Evolutionary conservation across 192 early-diverging fungal species (phyloP).

Genomic region (Podila clonocystis): DNA sequence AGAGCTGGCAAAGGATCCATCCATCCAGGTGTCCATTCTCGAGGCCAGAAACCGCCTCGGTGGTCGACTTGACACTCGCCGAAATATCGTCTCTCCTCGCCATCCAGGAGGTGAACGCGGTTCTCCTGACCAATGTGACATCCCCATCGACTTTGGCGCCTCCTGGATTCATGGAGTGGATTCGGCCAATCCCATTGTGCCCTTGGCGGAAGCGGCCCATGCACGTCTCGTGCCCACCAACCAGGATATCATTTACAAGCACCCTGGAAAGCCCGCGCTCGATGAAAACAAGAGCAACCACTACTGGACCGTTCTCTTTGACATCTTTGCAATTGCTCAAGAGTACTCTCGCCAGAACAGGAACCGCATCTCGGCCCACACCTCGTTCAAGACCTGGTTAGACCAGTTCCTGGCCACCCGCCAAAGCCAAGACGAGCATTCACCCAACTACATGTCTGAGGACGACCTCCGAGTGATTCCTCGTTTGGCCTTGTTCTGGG

Average conservation of each 20-base stretch:
- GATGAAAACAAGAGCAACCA: slow-evolving; percentile 37
- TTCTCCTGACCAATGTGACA: neutral
- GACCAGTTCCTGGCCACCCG: slow-evolving; percentile 24
- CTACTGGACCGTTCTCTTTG: slow-evolving; percentile 47
- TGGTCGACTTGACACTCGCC: slow-evolving; percentile 42
- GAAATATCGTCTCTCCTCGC: slow-evolving; percentile 12
- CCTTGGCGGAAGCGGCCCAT: slow-evolving; percentile 26
- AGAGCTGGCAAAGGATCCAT: slow-evolving; percentile 50
- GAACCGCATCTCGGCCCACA: slow-evolving; percentile 23
- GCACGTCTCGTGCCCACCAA: slow-evolving; percentile 40
- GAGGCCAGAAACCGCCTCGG: slow-evolving; percentile 49
- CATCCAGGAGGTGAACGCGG: neutral
- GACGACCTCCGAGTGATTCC: slow-evolving; percentile 30
- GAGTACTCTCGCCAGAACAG: slow-evolving; percentile 24
- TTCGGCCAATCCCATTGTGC: slow-evolving; percentile 39
- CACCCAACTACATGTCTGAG: slow-evolving; percentile 33
- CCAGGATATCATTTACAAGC: slow-evolving; percentile 31
- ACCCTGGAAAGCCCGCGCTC: slow-evolving; percentile 16
- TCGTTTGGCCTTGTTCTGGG: slow-evolving; percentile 36
- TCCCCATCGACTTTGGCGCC: slow-evolving; percentile 53
- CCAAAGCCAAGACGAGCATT: slow-evolving; percentile 13
- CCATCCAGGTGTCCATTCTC: slow-evolving; percentile 47
- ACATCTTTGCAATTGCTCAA: slow-evolving; percentile 35
- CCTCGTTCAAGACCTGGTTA: slow-evolving; percentile 38
- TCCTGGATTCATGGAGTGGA: slow-evolving; percentile 54